Percentiles rank a stretch among this genome's conserved stretches.
These are phyloP conservation scores for Aspergillus diversus DNA, from an alignment of 495 filamentous ascomycete genomes.

Conservation along the genomic window DNA sequence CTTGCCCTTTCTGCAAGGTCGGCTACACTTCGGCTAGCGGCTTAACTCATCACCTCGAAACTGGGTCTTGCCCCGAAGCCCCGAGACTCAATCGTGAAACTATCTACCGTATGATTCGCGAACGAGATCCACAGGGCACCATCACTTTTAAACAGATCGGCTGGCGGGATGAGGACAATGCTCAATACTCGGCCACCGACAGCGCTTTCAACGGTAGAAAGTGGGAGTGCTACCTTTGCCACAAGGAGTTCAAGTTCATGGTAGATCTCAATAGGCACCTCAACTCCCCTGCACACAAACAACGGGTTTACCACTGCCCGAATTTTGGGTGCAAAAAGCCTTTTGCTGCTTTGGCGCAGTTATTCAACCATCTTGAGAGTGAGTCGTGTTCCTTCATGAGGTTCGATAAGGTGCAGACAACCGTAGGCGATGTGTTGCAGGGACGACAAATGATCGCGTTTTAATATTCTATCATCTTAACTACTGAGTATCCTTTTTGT, in stretches of 20 bases:
- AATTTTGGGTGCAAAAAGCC: slow-evolving; percentile 46
- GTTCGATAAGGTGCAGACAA: slow-evolving; percentile 49
- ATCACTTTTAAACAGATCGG: slow-evolving; percentile 48
- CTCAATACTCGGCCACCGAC: slow-evolving; percentile 26
- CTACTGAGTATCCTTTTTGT: too few relatives aligned
- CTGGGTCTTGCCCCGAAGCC: slow-evolving; percentile 41
- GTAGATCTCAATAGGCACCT: slow-evolving; percentile 37
- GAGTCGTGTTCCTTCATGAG: slow-evolving; percentile 52
- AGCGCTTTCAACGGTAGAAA: slow-evolving; percentile 40
- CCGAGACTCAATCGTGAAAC: slow-evolving; percentile 40
- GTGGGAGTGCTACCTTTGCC: slow-evolving; percentile 54
- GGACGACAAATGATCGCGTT: slow-evolving; percentile 7
- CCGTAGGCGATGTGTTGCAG: slow-evolving; percentile 21
- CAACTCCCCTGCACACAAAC: slow-evolving; percentile 44
- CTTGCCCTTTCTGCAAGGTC: slow-evolving; percentile 49
- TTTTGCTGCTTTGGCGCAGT: slow-evolving; percentile 49
- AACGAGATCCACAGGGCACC: slow-evolving; percentile 37
- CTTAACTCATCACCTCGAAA: slow-evolving; percentile 50
- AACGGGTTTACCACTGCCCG: slow-evolving; percentile 58
- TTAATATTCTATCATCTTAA: too few relatives aligned
- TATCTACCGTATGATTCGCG: slow-evolving; percentile 35
- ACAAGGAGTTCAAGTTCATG: slow-evolving; percentile 33
- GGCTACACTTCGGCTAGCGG: slow-evolving; percentile 47
- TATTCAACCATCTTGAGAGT: slow-evolving; percentile 62
- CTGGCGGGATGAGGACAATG: slow-evolving; percentile 30